Conservation (phyloP, 371 early-diverging fungal species). For the Syncephalastrum sp. region DNA sequence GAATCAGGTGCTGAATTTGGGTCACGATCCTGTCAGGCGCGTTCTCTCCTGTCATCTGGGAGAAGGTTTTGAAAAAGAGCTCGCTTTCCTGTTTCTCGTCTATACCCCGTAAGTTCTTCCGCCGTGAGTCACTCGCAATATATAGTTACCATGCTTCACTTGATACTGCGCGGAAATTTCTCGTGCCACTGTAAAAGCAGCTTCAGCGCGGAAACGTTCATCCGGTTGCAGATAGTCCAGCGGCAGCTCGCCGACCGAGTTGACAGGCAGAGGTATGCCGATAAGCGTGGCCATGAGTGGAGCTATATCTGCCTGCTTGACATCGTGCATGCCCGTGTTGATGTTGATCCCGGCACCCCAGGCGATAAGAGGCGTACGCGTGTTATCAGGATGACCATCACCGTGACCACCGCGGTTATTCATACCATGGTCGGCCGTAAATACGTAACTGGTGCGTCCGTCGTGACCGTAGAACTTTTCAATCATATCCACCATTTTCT, state of each 20-base stretch:
- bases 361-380: constrained; percentile 89
- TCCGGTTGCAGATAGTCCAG: constrained; percentile 69
- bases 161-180: constrained; percentile 84
- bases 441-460: constrained; percentile 82
- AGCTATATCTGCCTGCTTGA: constrained; percentile 94
- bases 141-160: constrained; percentile 66
- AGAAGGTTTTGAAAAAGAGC: constrained; percentile 77
- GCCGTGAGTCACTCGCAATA: neutral
- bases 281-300: constrained; percentile 91
- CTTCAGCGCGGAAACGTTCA: constrained; percentile 68
- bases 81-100: constrained; percentile 75
- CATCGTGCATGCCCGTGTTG: constrained; percentile 57
- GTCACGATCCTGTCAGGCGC: constrained; percentile 50
- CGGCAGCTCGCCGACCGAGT: constrained; percentile 91
- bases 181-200: constrained; percentile 77
- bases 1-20: constrained; percentile 64
- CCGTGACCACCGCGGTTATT: constrained; percentile 88
- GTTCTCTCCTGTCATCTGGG: constrained; percentile 50
- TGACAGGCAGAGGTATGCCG: constrained; percentile 85
- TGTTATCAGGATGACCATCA: constrained; percentile 95
- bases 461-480: constrained; percentile 81
- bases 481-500: constrained; percentile 60
- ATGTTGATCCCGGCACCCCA: constrained; percentile 91
- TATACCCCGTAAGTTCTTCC: constrained; percentile 8
- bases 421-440: constrained; percentile 98